Conservation (phyloP, 306 rosid species). For the Lathyrus aphaca region DNA sequence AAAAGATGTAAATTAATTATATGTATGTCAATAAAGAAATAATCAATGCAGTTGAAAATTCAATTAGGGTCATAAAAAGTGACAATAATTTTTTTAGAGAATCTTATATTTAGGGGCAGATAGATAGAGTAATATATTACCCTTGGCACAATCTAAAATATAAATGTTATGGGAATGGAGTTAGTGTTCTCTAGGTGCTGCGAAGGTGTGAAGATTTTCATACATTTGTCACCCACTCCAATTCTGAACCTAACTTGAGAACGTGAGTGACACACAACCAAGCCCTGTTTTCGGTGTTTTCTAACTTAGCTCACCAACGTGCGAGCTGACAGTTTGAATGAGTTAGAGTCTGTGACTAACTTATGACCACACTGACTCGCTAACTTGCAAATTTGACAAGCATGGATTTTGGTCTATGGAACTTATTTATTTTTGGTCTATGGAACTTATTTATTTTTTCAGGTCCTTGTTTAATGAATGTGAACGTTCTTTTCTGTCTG, state of each 20-base stretch:
- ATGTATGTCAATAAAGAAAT: too few species aligned
- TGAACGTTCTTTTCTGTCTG: neutral
- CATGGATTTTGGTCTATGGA: slow-evolving; percentile 12
- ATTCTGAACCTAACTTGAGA: neutral
- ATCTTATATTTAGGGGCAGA: too few species aligned
- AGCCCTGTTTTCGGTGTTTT: neutral
- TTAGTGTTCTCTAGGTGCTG: neutral
- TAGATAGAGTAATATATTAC: too few species aligned
- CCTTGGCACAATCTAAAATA: too few species aligned
- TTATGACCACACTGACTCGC: neutral
- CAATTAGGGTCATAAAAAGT: too few species aligned
- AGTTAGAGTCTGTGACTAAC: neutral
- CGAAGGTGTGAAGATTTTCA: neutral
- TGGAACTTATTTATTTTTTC: neutral
- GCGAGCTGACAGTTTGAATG: neutral
- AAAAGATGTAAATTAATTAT: too few species aligned
- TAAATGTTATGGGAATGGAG: too few species aligned
- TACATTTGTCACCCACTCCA: neutral
- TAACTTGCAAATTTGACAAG: neutral
- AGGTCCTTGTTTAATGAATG: slow-evolving; percentile 4
- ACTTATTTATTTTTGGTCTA: neutral
- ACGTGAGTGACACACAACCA: neutral
- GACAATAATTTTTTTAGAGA: too few species aligned
- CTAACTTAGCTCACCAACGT: neutral
- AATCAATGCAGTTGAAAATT: too few species aligned